Base-by-base conservation (phyloP, 768 basidiomycete genomes). In the Trametes cubensis region DNA sequence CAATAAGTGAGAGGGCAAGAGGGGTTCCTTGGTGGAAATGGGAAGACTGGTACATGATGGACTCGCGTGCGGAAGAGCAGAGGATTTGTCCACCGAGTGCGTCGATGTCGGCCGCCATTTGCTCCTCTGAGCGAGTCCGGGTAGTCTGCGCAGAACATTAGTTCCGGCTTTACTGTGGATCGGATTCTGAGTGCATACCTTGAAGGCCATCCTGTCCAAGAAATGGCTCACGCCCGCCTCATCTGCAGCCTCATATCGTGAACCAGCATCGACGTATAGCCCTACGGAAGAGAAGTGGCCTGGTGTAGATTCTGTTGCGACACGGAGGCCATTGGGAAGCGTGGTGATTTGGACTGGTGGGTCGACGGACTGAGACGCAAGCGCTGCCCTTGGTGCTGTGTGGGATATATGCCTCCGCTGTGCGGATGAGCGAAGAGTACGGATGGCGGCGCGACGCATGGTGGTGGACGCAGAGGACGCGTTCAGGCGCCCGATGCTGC, bases 1-100 rank as follows among this genome's bases (percentile, higher is more conserved):
- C 85, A 62, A 99, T 92, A 64, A 98, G 84, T 26, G 90, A 89
- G 52, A 99, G 73, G 13, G 94, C 94, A 7, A 86, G 80, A 1
- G 91, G 86, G 2, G 95, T 92, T 42, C 86, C 86, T 63, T 86
- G 79, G 66, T 94, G 87, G 71, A 95, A 95, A 73, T 96, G 90
- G 41, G 94, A 93, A 13, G 96, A 96, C 76, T 98, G 97, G 73
- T 98, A 99, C 90, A 97, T 93, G 71, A 98, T 94, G 21, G 93
- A 85, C 74, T 99, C 97, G 48, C 97, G 83, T 2, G 94, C 89
- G 18, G 94, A 92, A 18, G 94, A 88, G 71, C 91, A 94, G 75
- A 90, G 81, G 61, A 98, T 94, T 77, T 96, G 94, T 17, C 94
- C 94, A 42, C 96, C 95, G 38, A 96, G 81, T 3, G 82, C 81